phyloP scores from a whole-genome alignment of 2,329 filamentous ascomycete genomes.

The Calonectria crousiana region DNA sequence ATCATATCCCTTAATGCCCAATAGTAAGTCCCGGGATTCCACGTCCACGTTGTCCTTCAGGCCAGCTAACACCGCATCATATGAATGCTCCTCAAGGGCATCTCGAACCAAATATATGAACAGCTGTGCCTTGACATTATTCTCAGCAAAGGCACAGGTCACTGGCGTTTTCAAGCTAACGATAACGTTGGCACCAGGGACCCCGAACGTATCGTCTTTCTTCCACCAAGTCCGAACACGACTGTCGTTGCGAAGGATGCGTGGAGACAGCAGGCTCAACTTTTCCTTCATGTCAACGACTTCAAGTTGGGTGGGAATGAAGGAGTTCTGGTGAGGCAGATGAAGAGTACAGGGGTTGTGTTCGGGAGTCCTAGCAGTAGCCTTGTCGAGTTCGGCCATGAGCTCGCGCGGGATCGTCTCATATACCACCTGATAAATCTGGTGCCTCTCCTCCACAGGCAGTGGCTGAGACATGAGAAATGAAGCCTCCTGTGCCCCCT shows the following conservation, averaged over 20 bases:
- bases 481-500: no score
- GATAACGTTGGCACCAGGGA: conserved; percentile 90
- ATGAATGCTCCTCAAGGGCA: conserved; percentile 91
- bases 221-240: conserved; percentile 93
- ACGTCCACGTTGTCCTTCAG: conserved; percentile 84
- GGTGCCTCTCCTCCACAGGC: no score
- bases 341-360: conserved; percentile 78
- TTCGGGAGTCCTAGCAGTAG: conserved; percentile 67
- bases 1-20: conserved; percentile 91
- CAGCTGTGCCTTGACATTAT: conserved; percentile 80
- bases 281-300: conserved; percentile 95
- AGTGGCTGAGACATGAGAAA: no score
- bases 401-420: conserved; percentile 85
- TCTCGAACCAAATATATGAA: conserved; percentile 91
- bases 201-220: conserved; percentile 99
- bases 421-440: no score
- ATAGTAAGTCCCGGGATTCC: conserved; percentile 78
- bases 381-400: conserved; percentile 75
- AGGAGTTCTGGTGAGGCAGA: conserved; percentile 93
- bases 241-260: conserved; percentile 86
- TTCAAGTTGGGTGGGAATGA: conserved; percentile 92
- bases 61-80: conserved; percentile 94
- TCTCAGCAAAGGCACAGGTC: conserved; percentile 82
- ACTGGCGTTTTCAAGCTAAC: conserved; percentile 85
- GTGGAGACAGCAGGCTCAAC: conserved; percentile 80